Evolutionary conservation across 1,284 basidiomycete genomes (phyloP).

Genomic region (Puccinia coronata): DNA sequence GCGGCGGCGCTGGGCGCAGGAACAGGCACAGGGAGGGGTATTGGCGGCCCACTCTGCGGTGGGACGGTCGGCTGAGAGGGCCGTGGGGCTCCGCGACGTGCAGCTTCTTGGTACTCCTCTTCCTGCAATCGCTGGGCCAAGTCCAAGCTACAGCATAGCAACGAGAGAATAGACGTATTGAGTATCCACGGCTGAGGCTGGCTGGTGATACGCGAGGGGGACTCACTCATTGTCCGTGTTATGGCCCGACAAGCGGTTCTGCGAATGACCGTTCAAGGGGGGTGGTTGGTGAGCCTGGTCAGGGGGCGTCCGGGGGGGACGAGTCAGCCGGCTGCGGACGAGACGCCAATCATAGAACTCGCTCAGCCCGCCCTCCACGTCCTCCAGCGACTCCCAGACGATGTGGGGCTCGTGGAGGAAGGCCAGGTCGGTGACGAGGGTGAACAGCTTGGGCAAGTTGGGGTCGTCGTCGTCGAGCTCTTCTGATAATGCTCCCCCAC

Average conservation of each 20-base stretch:
- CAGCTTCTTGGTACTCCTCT: constrained; percentile 51
- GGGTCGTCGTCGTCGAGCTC: constrained; percentile 13
- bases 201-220: neutral
- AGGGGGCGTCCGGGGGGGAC: constrained; percentile 62
- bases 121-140: constrained; percentile 52
- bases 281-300: constrained; percentile 62
- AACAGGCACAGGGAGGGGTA: neutral
- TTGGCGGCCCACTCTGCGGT: neutral
- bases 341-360: constrained; percentile 75
- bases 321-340: constrained; percentile 68
- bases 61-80: neutral
- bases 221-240: constrained; percentile 48
- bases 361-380: constrained; percentile 75
- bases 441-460: constrained; percentile 66
- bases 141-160: constrained; percentile 30
- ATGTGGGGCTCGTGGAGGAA: constrained; percentile 75
- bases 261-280: constrained; percentile 1
- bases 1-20: neutral
- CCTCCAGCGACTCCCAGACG: constrained; percentile 83
- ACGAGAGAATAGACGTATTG: neutral
- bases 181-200: neutral
- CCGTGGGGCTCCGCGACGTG: neutral
- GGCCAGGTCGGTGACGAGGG: constrained; percentile 76
- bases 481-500: neutral
- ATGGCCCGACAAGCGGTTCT: neutral